Base-by-base conservation (phyloP, 352 stramenopile genomes). In the Paralagenidium karlingii region DNA sequence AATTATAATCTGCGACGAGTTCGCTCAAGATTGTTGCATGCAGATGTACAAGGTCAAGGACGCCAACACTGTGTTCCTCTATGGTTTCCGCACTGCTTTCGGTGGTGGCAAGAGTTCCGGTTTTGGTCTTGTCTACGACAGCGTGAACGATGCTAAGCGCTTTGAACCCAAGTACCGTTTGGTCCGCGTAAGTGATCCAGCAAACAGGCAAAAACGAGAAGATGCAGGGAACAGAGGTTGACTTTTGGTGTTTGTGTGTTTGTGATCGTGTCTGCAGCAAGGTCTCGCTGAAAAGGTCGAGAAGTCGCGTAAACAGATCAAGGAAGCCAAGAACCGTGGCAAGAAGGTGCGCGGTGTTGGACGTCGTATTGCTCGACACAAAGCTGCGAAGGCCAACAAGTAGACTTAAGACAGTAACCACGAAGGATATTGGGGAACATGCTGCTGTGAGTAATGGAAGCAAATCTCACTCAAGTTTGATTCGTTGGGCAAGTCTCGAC, bases 101-200 rank as follows among this genome's bases (percentile, higher is more conserved):
- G 96, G 96, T 53, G 96, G 96, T 52, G 96, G 95, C 58, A 98
- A 98, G 71, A 94, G 67, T 54, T 97, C 94, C 38, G 95, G 95
- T 53, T 99, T 99, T 59, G 96, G 90, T 58, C 76, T 98, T 39
- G 97, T 99, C 65, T 99, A 99, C 70, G 95, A 99, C 75, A 94
- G 78, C 43, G 69, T 98, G 49, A 97, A 99, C 58, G 91, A 96
- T 48, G 84, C 93, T 47, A 96, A 97, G 63, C 97, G 98, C 57
- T 98, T 98, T 62, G 95, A 99, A 68, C 95, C 95, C 32, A 99
- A 98, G 77, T 94, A 99, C 82, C 79, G 94, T 57, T 73, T 98
- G 43, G 77, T 98, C 33, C 87, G 83, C 55, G 37, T 58, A 56
- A 30, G 49, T 55, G 4, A 11, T 39, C 9, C 12, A 22, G 19